Conservation (phyloP, 176 grass and related monocot species). For the sorghum (Sorghum bicolor) region Sorghum_bicolor_NCBIv3 NC_012871.2:68379001-68379500, state of each 20-base stretch:
- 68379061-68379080: neutral
- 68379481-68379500: conserved; percentile 13
- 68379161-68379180: conserved; percentile 93
- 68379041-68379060: neutral
- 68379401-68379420: conserved; percentile 99
- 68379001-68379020: neutral
- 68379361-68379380: conserved; percentile 94
- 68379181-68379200: conserved; percentile 98
- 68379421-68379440: neutral
- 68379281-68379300: neutral
- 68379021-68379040: neutral
- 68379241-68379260: conserved; percentile 44
- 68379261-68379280: neutral
- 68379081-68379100: conserved; percentile 14
- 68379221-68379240: conserved; percentile 99
- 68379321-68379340: neutral
- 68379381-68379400: conserved; percentile 99
- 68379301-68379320: neutral
- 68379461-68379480: neutral
- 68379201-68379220: conserved; percentile 99
- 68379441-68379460: neutral
- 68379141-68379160: conserved; percentile 99
- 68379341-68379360: conserved; percentile 99
- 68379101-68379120: conserved; percentile 96
- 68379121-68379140: conserved; percentile 99